Evolutionary conservation across 1,139 yeast species (phyloP), one percentile per base, ranked within the genome.

Genomic region (Candida tropicalis): DNA sequence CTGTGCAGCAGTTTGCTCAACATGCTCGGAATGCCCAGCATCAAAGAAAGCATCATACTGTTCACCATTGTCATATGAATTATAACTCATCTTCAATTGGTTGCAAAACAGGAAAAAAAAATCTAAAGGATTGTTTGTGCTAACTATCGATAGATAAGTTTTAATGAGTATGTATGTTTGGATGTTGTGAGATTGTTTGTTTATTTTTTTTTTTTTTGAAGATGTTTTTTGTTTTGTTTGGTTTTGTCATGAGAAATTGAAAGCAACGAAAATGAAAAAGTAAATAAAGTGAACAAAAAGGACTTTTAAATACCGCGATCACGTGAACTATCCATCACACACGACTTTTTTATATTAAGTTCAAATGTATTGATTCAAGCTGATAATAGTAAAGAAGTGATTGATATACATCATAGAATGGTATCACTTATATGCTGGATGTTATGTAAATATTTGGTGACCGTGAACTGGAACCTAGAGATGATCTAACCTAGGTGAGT

Each of bases 131-230:
- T 25, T 13, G 16, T 15, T 35, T 35, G 23, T 35, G 38, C 10
- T 23, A 34, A 34, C n/a, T n/a, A 24, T n/a, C 15, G 13, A 34
- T 23, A 12, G 34, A 22, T 11, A 17, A 34, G 26, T 10, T 24
- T n/a, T 24, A 15, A 24, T 23, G 18, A 34, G n/a, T 24, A 22
- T 24, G 26, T 29, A 24, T 35, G 38, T 35, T 35, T 35, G 38
- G 38, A 24, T 35, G 38, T 24, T 17, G 24, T 18, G 23, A 3
- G 35, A 6, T 15, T 31, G 17, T 22, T 31, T 31, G 9, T 18
- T 8, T 5, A 6, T 15, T 31, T 31, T 22, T 31, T 31, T 17
- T 18, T 8, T 5, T 31, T 31, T 27, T n/a, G 16, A 27, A 13
- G 22, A 18, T 31, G 15, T 29, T 27, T 27, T 27, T 27, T 27